A percentile compares a stretch with the other conserved stretches of the same genome.
These are phyloP conservation scores for Suillus discolor DNA, from an alignment of 768 basidiomycete species.

Conservation along the genomic window DNA sequence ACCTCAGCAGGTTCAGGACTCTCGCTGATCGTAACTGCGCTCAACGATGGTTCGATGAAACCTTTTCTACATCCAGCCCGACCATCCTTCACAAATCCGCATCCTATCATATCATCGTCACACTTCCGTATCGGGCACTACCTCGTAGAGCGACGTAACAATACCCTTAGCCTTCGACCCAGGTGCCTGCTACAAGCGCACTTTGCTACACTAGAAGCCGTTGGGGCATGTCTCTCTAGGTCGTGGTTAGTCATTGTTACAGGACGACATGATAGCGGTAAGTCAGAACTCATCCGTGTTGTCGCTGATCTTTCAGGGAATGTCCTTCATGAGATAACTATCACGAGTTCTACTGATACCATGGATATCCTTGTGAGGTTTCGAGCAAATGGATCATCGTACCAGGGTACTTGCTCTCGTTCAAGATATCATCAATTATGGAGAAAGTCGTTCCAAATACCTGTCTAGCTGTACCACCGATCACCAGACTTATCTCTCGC, in stretches of 20 bases:
- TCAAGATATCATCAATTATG: conserved; percentile 40
- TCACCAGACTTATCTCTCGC: conserved; percentile 17
- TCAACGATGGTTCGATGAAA: conserved; percentile 51
- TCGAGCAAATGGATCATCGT: conserved; percentile 83
- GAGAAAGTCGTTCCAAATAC: conserved; percentile 43
- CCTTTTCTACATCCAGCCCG: conserved; percentile 41
- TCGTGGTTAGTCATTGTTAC: conserved; percentile 91
- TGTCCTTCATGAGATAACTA: conserved; percentile 65
- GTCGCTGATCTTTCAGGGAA: conserved; percentile 75
- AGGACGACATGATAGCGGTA: conserved; percentile 74
- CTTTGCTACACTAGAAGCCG: conserved; percentile 67
- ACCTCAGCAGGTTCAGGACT: conserved; percentile 85
- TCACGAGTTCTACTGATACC: conserved; percentile 89
- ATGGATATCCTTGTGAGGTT: conserved; percentile 93
- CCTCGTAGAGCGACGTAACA: conserved; percentile 33
- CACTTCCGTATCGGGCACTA: conserved; percentile 72
- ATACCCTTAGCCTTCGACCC: conserved; percentile 40
- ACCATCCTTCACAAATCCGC: conserved; percentile 43
- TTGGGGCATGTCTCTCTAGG: conserved; percentile 71
- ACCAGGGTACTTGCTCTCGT: conserved; percentile 40
- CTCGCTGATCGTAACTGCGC: conserved; percentile 62
- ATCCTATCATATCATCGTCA: conserved; percentile 40
- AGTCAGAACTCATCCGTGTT: conserved; percentile 71
- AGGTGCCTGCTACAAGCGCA: conserved; percentile 63
- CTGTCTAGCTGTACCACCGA: conserved; percentile 20